These are phyloP conservation scores for Lentinula edodes DNA, from an alignment of 768 basidiomycete species.

Conservation along the genomic window DNA sequence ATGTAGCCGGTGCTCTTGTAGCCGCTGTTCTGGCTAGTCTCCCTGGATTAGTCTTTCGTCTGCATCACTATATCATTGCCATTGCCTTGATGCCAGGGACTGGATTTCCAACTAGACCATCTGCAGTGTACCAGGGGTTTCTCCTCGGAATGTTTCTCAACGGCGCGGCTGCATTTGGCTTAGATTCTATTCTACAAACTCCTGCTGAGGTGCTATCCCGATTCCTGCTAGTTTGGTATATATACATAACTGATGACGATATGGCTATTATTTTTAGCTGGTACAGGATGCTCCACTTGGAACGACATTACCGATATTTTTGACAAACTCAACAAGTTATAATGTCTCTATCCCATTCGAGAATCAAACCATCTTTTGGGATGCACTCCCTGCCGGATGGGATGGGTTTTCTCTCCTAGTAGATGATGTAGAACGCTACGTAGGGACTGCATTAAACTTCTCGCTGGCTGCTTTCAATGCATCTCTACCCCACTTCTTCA, in stretches of 20 bases:
- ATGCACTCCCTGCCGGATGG: conserved; percentile 48
- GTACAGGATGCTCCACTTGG: conserved; percentile 67
- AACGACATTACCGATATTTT: conserved; percentile 61
- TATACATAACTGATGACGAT: conserved; percentile 7
- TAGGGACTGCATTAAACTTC: conserved; percentile 66
- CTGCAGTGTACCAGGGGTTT: conserved; percentile 77
- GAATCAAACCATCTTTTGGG: conserved; percentile 58
- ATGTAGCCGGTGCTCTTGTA: conserved; percentile 60
- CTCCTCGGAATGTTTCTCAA: conserved; percentile 80
- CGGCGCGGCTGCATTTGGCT: conserved; percentile 74
- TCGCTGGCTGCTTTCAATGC: conserved; percentile 58
- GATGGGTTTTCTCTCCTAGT: conserved; percentile 74
- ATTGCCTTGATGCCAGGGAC: conserved; percentile 73
- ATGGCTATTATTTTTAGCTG: conserved; percentile 36
- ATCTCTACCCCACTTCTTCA: conserved; percentile 69
- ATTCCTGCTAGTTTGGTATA: background rate
- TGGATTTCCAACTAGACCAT: conserved; percentile 75
- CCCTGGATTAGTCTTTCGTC: conserved; percentile 61
- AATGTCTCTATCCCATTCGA: conserved; percentile 46
- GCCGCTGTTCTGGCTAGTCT: conserved; percentile 60
- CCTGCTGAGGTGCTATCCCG: conserved; percentile 48
- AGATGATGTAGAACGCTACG: conserved; percentile 82
- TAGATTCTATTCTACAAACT: conserved; percentile 77
- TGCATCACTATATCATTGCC: conserved; percentile 82
- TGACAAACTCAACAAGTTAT: conserved; percentile 70